Base-by-base conservation (phyloP, 495 filamentous ascomycete species). In the Cairneyella variabilis region DNA sequence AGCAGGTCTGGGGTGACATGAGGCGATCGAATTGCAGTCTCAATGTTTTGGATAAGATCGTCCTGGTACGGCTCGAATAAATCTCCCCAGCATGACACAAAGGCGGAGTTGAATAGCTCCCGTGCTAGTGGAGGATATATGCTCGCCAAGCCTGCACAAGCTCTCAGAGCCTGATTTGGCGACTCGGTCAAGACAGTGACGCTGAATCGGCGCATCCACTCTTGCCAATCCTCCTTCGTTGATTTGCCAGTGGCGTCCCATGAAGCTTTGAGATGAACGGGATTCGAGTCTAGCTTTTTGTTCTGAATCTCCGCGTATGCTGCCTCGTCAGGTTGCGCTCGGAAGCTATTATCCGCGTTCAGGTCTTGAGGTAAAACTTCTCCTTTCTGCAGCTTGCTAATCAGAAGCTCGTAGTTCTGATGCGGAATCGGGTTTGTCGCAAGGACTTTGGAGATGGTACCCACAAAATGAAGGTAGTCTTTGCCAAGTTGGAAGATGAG, bases 21-120 rank as follows among this genome's bases (percentile, higher is more conserved):
- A 18, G 89, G 83, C 2, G 91, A 95, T 40, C 88, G 90, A 56
- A 99, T 85, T 0, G 95, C 95, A 47, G 85, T 91, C 65, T 99
- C 93, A 44, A 99, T 93, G 20, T 95, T 95, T 32, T 86, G 84
- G 36, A 99, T 90, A 37, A 97, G 76, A 62, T 97, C 95, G 61
- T 97, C 92, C 68, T 78, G 76, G 62, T 93, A 97, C 53, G 91
- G 88, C 48, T 95, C 90, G 65, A 93, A 97, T 0, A 99, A 74
- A 64, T 97, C 93, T 45, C 93, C 95, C 91, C 93, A 99, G 68
- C 93, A 99, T 1, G 93, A 97, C 3, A 97, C 91, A 62, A 99
- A 99, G 0, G 93, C 95, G 38, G 91, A 91, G 64, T 99, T 99
- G 75, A 99, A 99, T 7, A 99, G 74, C 64, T 93, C 91, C 48